Base-by-base conservation (phyloP, 1,284 basidiomycete species). In the Fomitopsis palustris region DNA sequence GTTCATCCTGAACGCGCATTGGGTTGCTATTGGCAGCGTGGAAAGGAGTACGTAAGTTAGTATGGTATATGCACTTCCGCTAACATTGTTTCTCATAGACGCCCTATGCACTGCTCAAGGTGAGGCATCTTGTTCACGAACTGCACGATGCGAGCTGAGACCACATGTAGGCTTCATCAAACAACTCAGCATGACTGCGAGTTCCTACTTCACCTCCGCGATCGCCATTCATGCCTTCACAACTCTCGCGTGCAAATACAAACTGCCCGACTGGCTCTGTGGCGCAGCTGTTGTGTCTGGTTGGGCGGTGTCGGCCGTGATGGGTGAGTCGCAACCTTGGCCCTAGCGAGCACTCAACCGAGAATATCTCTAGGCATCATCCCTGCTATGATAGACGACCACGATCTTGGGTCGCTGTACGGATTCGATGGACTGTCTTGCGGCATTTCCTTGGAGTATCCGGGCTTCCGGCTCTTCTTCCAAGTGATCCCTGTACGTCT, bases 221-320 rank as follows among this genome's bases (percentile, higher is more conserved):
- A 86, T 89, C 61, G 84, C 82, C 2, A 66, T 88, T n/a, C 88
- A 91, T 69, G 83, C 85, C 0, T 86, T 90, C 74, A 81, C 78
- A 64, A 82, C 85, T 19, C 75, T 90, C 43, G 83, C 86, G 9
- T 74, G 90, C 55, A 78, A 77, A 56, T 77, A 76, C 61, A 79
- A 79, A 33, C 81, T 84, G 62, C 79, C 83, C 8, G 65, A 70
- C 10, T 77, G 83, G 72, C 70, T 82, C 23, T 82, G 79, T 61
- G 67, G 70, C 3, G 68, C 71, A 6, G 72, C 75, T 16, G 79
- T 83, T 31, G 57, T 66, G n/a, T 53, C 80, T 52, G 87, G 88
- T 54, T 89, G 86, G 86, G 63, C 71, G 9, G 60, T 76, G 27
- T 74, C 86, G 19, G 61, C 77, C 14, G 60, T 78, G 4, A 68